Base-by-base conservation (phyloP, 768 basidiomycete genomes). In the Lentinula detonsa region DNA sequence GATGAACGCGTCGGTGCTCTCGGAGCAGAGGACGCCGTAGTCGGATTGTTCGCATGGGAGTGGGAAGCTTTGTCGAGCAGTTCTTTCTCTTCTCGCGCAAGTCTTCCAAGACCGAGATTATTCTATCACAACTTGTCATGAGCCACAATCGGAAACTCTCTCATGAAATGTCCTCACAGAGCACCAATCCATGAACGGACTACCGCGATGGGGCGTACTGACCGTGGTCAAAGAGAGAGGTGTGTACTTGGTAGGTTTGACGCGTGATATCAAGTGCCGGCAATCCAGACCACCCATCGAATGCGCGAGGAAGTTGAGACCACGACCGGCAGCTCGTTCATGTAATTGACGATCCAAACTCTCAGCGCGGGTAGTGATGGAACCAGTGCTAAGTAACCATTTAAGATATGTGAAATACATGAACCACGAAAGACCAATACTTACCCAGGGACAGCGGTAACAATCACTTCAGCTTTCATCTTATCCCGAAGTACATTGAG, bases 101-200 rank as follows among this genome's bases (percentile, higher is more conserved):
- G 7, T 23, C 85, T 86, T 1, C 97, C 97, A 37, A 99, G 85
- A 7, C 97, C 97, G 65, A 99, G 91, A 66, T 96, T 90, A 49
- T 90, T 90, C 89, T 93, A 65, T 5, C 16, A 51, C 11, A 9
- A 56, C 15, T 54, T 65, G 51, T 61, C 59, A 59, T 62, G 40
- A 59, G 42, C 54, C 31, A 61, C 3, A 53, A 57, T 61, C 9
- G 13, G 16, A 10, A 42, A 52, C 37, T 40, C 28, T 60, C n/a
- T 45, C 50, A 31, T 16, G 4, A 16, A 42, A 34, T 60, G 48
- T 31, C 28, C 89, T 68, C 68, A 91, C 92, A 53, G 85, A 81
- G 76, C 96, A 98, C 97, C 97, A 99, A 71, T 97, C 93, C 97
- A 99, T 99, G 73, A 99, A 98, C 1, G 96, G 95, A 66, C 91